Conservation (phyloP, 371 early-diverging fungal genomes). For the Astathelohania contejeani region DNA sequence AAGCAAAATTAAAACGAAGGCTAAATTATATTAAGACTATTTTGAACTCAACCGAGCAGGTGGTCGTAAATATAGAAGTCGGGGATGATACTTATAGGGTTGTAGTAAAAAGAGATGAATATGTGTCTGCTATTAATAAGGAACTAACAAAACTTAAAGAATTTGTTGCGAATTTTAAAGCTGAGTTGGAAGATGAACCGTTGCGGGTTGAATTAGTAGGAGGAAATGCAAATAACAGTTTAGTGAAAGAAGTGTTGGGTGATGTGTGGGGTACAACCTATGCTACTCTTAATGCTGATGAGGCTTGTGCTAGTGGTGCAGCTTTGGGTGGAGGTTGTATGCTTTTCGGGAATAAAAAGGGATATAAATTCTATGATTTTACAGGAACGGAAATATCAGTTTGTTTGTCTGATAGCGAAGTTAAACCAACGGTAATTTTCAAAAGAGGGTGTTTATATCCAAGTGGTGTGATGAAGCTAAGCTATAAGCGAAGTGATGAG, state of each 20-base stretch:
- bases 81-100: constrained; percentile 15
- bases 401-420: constrained; percentile 1
- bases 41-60: constrained; percentile 23
- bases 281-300: constrained; percentile 19
- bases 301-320: constrained; percentile 29
- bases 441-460: constrained; percentile 5
- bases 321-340: constrained; percentile 30
- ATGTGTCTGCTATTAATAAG: constrained; percentile 1
- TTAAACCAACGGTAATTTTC: constrained; percentile 22
- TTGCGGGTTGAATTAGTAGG: constrained; percentile 39
- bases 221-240: constrained; percentile 24
- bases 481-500: constrained; percentile 16
- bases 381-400: constrained; percentile 18
- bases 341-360: constrained; percentile 4
- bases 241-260: constrained; percentile 29
- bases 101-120: constrained; percentile 31
- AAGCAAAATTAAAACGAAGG: constrained; percentile 18
- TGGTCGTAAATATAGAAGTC: constrained; percentile 12
- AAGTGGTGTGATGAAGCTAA: constrained; percentile 5
- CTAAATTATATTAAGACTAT: constrained; percentile 30
- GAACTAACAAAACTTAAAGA: constrained; percentile 15
- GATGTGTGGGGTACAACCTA: background rate
- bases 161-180: constrained; percentile 20
- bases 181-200: background rate
- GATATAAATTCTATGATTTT: constrained; percentile 29